Conservation (phyloP, 257 asterid species). For the Fraxinus anomala region DNA sequence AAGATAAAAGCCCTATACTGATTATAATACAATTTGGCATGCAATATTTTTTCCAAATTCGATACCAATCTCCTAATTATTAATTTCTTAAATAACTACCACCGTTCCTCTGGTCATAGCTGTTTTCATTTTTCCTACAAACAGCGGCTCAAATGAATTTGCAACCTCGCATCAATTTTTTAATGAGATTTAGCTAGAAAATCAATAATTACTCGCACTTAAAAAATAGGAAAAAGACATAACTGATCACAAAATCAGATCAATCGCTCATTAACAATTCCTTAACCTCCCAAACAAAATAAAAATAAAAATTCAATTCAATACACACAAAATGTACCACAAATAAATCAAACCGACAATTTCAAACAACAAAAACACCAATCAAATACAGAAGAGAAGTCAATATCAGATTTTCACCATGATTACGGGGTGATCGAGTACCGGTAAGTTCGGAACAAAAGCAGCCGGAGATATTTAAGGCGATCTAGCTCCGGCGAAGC, state of each 20-base stretch:
- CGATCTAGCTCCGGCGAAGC: slow-evolving; percentile 31
- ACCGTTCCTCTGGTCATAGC: neutral
- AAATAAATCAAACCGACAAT: slow-evolving; percentile 5
- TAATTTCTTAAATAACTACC: neutral
- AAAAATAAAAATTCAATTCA: neutral
- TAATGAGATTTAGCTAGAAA: neutral
- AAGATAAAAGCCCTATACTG: neutral
- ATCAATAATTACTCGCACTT: neutral
- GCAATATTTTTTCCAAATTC: neutral
- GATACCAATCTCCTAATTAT: neutral
- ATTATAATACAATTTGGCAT: neutral
- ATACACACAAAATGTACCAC: neutral
- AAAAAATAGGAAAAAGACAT: neutral
- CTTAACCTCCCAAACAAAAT: neutral
- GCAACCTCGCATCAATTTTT: no score
- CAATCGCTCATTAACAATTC: neutral
- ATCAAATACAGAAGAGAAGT: neutral
- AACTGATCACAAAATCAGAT: neutral
- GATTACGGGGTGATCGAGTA: slow-evolving; percentile 32
- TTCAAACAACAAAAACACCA: neutral
- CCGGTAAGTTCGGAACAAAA: slow-evolving; percentile 10
- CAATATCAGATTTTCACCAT: slow-evolving; percentile 40
- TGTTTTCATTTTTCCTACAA: neutral
- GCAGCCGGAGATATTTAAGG: slow-evolving; percentile 32
- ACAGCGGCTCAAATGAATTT: neutral